Evolutionary conservation across 495 filamentous ascomycete species (phyloP).

Genomic region (Lasiosphaeria miniovina): DNA sequence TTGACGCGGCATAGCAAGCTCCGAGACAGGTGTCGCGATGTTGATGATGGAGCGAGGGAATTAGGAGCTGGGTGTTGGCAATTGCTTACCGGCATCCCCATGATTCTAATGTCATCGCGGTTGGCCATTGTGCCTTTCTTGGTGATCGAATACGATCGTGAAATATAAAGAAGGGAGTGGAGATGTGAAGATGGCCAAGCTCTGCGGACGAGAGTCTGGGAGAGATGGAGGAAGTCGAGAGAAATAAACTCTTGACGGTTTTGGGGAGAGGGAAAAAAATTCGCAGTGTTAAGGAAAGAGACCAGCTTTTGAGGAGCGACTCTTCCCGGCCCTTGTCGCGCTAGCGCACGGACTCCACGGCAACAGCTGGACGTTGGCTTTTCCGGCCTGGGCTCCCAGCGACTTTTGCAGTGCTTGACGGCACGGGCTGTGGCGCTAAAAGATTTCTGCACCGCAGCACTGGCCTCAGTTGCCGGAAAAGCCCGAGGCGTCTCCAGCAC

Average conservation of each 20-base stretch:
- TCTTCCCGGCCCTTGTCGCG: conserved; percentile 35
- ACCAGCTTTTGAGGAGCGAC: conserved; percentile 37
- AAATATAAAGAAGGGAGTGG: conserved; percentile 43
- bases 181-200: conserved; percentile 39
- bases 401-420: conserved; percentile 1
- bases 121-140: conserved; percentile 60
- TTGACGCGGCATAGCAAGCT: conserved; percentile 16
- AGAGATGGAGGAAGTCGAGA: conserved; percentile 36
- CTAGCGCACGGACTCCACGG: conserved; percentile 30
- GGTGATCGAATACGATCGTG: conserved; percentile 46
- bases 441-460: conserved; percentile 7
- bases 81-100: conserved; percentile 83
- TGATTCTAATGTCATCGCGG: conserved; percentile 47
- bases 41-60: conserved; percentile 32
- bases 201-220: conserved; percentile 34
- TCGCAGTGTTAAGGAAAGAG: conserved; percentile 25
- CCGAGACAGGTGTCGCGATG: conserved; percentile 6
- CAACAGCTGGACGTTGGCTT: conserved; percentile 18
- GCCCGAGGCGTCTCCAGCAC: conserved; percentile 24
- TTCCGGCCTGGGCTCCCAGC: conserved; percentile 14
- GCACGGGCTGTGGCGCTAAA: conserved; percentile 18
- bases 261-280: conserved; percentile 34
- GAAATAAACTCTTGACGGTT: conserved; percentile 44
- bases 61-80: conserved; percentile 18
- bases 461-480: conserved; percentile 28